Evolutionary conservation across 2,329 filamentous ascomycete species (phyloP), one percentile per base, ranked within the genome.

Genomic region (Podosphaera xanthii): DNA sequence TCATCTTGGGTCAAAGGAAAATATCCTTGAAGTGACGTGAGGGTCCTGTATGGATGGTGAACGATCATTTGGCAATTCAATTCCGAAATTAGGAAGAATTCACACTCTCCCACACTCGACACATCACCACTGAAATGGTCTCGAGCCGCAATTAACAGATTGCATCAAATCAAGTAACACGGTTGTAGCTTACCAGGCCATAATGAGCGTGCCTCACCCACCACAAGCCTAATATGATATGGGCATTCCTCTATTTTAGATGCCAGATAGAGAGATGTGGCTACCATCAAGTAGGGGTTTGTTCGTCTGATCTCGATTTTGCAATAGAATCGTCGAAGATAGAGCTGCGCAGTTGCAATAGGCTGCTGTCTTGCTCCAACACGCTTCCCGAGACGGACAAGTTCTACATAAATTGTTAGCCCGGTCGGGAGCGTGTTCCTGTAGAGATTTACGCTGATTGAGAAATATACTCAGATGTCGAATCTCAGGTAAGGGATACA

Each of bases 171-270:
- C 48, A 34, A 54, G 35, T 56, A 58, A 49, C 55, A 22, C 22
- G 22, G 22, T 22, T 22, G 53, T 59, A 50, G 64, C 71, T 56
- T 74, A 80, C 81, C 79, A 66, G 87, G 83, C 87, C 88, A 95
- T 61, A 94, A 77, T 60, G 84, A 80, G 40, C 88, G 82, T 2
- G 90, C 88, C 70, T 98, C 92, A 54, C 82, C 84, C 9, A 92
- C 83, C 60, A 98, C 84, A 63, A 94, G 79, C 36, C 92, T 81
- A 67, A 98, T 97, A 70, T 98, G 92, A 70, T 97, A 91, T 2
- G 92, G 92, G 57, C 84, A 90, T 71, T 98, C 92, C 71, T 98
- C 92, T 81, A 94, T 95, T 73, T 98, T 98, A 74, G 89, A 95
- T 30, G 92, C 90, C 42, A 98, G 76, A 70, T 98, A 98, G 61